Conservation (phyloP, 805 yeast genomes). For the Lipomyces yamanashiensis region DNA sequence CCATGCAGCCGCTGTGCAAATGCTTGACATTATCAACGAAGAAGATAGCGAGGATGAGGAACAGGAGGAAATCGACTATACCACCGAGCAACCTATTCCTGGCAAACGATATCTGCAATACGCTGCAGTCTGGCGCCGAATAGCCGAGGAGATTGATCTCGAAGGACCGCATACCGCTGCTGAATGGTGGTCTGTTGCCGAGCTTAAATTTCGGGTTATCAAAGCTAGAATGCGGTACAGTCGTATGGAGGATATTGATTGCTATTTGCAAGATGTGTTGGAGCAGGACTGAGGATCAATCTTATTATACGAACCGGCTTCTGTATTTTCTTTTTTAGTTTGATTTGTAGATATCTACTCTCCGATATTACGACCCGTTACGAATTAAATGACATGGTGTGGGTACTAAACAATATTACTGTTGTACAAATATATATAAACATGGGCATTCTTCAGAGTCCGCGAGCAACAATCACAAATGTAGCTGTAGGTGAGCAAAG, state of each 20-base stretch:
- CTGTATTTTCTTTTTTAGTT: background rate
- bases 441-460: background rate
- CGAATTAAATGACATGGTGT: background rate
- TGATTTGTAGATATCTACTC: background rate
- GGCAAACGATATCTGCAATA: conserved; percentile 25
- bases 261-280: conserved; percentile 14
- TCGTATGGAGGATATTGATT: conserved; percentile 20
- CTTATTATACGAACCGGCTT: background rate
- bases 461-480: conserved; percentile 14
- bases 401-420: background rate
- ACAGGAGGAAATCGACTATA: background rate
- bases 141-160: conserved; percentile 31
- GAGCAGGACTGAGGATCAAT: conserved; percentile 11
- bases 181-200: conserved; percentile 33
- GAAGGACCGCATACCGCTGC: conserved; percentile 32
- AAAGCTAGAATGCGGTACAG: conserved; percentile 28
- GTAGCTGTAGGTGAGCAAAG: conserved; percentile 9
- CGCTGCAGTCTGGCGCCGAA: conserved; percentile 30
- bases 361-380: conserved; percentile 1
- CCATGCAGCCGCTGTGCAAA: conserved; percentile 6
- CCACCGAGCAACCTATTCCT: background rate
- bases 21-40: conserved; percentile 8
- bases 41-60: conserved; percentile 10
- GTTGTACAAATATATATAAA: background rate
- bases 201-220: conserved; percentile 21